A percentile compares a stretch with the other conserved stretches of the same genome.
phyloP scores from a whole-genome alignment of 805 yeast genomes.

The Wickerhamiella sergipiensis region DNA sequence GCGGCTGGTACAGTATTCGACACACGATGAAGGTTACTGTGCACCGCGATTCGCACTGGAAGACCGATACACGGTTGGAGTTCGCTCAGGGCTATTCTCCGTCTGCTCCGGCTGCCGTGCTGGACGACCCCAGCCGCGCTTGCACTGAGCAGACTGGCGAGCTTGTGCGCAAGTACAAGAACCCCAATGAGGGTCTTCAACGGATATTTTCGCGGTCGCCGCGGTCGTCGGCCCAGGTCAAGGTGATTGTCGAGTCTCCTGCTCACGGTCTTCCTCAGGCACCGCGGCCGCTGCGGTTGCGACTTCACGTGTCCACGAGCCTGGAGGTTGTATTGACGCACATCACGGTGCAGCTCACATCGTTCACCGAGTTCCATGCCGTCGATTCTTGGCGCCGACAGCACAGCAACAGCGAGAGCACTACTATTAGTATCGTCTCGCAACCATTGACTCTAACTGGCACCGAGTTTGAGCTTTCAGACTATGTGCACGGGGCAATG shows the following conservation, averaged over 20 bases:
- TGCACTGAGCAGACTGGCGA: background rate
- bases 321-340: background rate
- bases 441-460: background rate
- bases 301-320: background rate
- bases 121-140: background rate
- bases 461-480: background rate
- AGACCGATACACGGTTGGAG: background rate
- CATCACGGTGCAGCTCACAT: no score
- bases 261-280: background rate
- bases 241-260: background rate
- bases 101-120: background rate
- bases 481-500: background rate
- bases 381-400: background rate
- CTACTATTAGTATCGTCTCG: background rate
- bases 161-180: background rate
- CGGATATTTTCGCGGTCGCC: background rate
- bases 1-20: background rate
- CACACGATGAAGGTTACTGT: background rate
- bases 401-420: background rate
- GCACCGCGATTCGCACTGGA: background rate
- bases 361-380: background rate
- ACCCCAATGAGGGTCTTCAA: background rate
- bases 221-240: background rate
- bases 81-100: background rate
- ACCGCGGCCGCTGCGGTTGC: background rate